Evolutionary conservation across 805 yeast species (phyloP).

Genomic region (Ogataea pilisensis): DNA sequence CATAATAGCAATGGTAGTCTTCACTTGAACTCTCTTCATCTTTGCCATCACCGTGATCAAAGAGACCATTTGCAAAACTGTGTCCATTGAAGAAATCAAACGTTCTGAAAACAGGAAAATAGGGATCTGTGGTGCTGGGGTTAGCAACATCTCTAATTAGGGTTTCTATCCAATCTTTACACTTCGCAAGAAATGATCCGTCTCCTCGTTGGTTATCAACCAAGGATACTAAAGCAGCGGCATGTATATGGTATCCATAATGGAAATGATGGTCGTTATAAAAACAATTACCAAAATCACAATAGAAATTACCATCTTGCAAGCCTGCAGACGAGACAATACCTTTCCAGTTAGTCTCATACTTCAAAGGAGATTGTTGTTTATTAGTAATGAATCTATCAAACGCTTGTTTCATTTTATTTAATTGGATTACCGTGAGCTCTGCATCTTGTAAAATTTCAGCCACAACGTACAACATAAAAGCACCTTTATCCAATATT

Average conservation of each 20-base stretch:
- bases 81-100: slow-evolving; percentile 76
- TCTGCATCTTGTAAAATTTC: slow-evolving; percentile 54
- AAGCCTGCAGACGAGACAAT: slow-evolving; percentile 62
- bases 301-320: slow-evolving; percentile 31
- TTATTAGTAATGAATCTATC: slow-evolving; percentile 62
- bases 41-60: slow-evolving; percentile 60
- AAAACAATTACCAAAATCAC: slow-evolving; percentile 67
- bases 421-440: slow-evolving; percentile 49
- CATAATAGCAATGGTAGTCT: slow-evolving; percentile 67
- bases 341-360: slow-evolving; percentile 80
- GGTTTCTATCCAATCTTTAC: slow-evolving; percentile 54
- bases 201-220: slow-evolving; percentile 49
- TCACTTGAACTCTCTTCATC: slow-evolving; percentile 71
- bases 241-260: slow-evolving; percentile 77
- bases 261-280: slow-evolving; percentile 89
- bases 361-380: slow-evolving; percentile 70
- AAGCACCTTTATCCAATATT: slow-evolving; percentile 83
- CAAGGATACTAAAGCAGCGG: slow-evolving; percentile 75
- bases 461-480: slow-evolving; percentile 69
- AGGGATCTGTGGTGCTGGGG: slow-evolving; percentile 46
- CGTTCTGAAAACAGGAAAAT: slow-evolving; percentile 60
- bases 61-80: slow-evolving; percentile 70
- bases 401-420: slow-evolving; percentile 62
- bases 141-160: slow-evolving; percentile 67
- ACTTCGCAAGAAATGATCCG: slow-evolving; percentile 45